Percentiles rank a stretch among this genome's conserved stretches.
Evolutionary conservation across 2,329 filamentous ascomycete species (phyloP).

Genomic region (Cladorrhinum sp.): DNA sequence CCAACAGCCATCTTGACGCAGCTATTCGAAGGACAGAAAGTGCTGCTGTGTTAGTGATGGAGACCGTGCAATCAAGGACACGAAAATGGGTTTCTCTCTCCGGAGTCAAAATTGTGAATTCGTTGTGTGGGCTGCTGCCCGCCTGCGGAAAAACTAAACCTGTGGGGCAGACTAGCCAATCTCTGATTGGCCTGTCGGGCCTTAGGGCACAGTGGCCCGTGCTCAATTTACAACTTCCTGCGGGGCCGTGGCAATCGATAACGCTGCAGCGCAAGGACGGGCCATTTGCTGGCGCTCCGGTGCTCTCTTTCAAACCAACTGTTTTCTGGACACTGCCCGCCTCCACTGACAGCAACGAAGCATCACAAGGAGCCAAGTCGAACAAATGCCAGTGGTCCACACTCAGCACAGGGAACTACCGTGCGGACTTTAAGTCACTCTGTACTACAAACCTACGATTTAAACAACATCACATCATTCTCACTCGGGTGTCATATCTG

Average conservation of each 20-base stretch:
- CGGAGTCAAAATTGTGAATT: slow-evolving; percentile 31
- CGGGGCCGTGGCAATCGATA: not conserved
- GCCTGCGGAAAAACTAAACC: slow-evolving; percentile 29
- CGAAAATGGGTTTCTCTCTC: slow-evolving; percentile 32
- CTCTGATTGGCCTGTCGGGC: slow-evolving; percentile 24
- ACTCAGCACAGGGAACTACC: not conserved
- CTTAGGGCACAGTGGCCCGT: slow-evolving; percentile 30
- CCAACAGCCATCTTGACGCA: slow-evolving; percentile 59
- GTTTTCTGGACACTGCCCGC: not conserved
- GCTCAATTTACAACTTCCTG: slow-evolving; percentile 5
- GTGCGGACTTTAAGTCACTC: not conserved
- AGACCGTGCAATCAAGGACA: slow-evolving; percentile 32
- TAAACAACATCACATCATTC: not conserved
- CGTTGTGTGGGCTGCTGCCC: slow-evolving; percentile 30
- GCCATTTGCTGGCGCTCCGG: not conserved
- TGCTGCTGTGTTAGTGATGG: slow-evolving; percentile 41
- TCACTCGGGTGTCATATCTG: not conserved
- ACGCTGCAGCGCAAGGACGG: not conserved
- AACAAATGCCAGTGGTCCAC: not conserved
- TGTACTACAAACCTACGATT: no score
- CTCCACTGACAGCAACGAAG: not conserved
- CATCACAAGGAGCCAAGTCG: not conserved
- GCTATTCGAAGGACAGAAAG: slow-evolving; percentile 41
- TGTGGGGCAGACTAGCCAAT: slow-evolving; percentile 22
- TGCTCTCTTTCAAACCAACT: not conserved